Conservation (phyloP, 106 monocot species). For the Agapanthus africanus region DNA sequence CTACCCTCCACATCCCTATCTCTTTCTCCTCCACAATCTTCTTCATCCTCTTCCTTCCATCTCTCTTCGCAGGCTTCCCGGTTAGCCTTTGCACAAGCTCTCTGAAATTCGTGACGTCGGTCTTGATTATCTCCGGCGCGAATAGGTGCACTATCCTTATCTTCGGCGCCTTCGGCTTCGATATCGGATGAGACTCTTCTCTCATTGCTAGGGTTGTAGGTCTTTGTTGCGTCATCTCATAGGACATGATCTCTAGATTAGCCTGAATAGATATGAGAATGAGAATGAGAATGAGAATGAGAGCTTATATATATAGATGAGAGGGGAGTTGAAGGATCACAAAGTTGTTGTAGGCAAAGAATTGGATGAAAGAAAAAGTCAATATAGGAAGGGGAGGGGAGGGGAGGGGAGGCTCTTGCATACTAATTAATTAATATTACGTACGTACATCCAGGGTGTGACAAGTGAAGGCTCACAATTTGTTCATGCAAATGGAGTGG, state of each 20-base stretch:
- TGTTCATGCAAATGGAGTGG: too few species aligned
- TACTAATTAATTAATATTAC: not conserved
- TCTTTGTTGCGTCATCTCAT: not conserved
- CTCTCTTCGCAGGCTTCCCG: conserved; percentile 29
- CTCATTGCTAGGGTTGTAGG: not conserved
- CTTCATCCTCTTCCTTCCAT: not conserved
- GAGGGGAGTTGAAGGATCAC: not conserved
- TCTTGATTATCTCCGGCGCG: conserved; percentile 81
- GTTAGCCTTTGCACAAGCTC: conserved; percentile 83
- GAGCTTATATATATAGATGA: not conserved
- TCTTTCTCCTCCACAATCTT: not conserved
- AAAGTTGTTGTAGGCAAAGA: conserved; percentile 4
- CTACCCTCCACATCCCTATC: not conserved
- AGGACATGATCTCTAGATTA: too few species aligned
- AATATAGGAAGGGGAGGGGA: not conserved
- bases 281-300: not conserved
- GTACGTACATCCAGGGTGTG: not conserved
- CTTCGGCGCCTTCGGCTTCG: conserved; percentile 48
- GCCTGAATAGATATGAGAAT: too few species aligned
- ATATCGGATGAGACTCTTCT: conserved; percentile 13
- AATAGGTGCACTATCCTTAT: conserved; percentile 55
- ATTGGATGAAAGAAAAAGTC: conserved; percentile 8
- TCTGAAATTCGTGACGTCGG: conserved; percentile 55
- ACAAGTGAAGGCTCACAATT: not conserved
- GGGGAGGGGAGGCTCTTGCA: not conserved